Evolutionary conservation across 305 asterid species (phyloP).

Genomic region (Solanum hybrid): DNA sequence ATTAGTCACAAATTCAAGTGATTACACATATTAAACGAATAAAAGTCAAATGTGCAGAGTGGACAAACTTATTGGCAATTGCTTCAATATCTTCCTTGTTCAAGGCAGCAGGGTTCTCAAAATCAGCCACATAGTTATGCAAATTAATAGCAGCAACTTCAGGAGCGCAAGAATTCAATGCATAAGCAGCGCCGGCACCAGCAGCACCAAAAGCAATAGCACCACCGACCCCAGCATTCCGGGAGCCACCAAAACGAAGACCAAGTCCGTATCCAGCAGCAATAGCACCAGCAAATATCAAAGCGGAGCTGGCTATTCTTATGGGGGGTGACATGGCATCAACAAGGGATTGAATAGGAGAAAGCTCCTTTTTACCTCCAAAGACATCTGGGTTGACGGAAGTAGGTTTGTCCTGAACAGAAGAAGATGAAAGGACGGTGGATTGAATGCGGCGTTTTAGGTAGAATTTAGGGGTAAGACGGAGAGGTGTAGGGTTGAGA

Average conservation of each 20-base stretch:
- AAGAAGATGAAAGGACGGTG: background rate
- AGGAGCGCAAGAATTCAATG: conserved; percentile 75
- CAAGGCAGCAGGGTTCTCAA: conserved; percentile 58
- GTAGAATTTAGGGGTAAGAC: conserved; percentile 12
- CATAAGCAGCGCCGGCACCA: conserved; percentile 82
- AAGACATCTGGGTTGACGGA: conserved; percentile 43
- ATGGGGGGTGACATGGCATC: conserved; percentile 71
- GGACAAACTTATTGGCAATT: conserved; percentile 64
- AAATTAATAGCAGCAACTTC: conserved; percentile 78
- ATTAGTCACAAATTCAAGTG: background rate
- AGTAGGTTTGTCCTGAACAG: conserved; percentile 18
- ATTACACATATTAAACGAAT: background rate
- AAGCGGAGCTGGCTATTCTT: conserved; percentile 64
- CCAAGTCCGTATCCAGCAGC: conserved; percentile 92
- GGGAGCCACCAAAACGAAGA: conserved; percentile 58
- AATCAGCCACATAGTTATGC: conserved; percentile 76
- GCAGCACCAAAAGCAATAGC: conserved; percentile 77
- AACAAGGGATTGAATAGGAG: conserved; percentile 51
- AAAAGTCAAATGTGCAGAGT: background rate
- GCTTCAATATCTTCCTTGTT: conserved; percentile 84
- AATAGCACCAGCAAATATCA: conserved; percentile 55
- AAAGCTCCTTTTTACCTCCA: conserved; percentile 66
- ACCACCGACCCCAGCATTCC: conserved; percentile 64
- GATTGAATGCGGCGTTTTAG: conserved; percentile 14
- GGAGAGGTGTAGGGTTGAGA: conserved; percentile 16